Conservation (phyloP, 192 early-diverging fungal species). For the Linnemannia schmuckeri region DNA sequence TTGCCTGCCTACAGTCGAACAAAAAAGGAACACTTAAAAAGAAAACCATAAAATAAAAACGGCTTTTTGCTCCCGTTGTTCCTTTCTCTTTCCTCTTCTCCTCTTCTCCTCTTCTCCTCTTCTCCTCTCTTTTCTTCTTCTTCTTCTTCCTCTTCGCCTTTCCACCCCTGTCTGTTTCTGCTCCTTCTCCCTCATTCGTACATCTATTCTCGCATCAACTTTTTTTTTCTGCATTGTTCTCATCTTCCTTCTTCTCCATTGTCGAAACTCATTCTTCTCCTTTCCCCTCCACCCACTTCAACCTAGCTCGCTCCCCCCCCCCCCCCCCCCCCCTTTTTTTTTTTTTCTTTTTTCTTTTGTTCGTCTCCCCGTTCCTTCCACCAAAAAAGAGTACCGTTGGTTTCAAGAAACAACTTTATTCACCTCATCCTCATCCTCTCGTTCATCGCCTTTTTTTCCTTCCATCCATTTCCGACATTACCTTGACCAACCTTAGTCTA, state of each 20-base stretch:
- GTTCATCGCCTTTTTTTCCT: neutral
- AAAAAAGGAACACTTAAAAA: neutral
- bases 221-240: neutral
- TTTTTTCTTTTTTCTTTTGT: neutral
- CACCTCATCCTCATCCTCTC: neutral
- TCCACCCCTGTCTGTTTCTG: neutral
- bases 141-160: neutral
- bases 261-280: constrained; percentile 3
- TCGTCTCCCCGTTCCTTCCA: neutral
- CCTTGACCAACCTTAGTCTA: neutral
- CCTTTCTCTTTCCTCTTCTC: neutral
- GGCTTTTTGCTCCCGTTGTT: constrained; percentile 6
- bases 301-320: neutral
- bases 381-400: constrained; percentile 9
- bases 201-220: constrained; percentile 9
- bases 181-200: constrained; percentile 11
- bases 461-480: neutral
- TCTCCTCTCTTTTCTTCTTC: neutral
- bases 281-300: neutral
- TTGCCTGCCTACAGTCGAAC: neutral
- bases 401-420: constrained; percentile 11
- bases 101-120: neutral
- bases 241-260: neutral
- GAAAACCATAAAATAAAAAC: constrained; percentile 5
- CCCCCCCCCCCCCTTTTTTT: neutral